Evolutionary conservation across 805 yeast genomes (phyloP).

Genomic region (Komagataella pastoris): DNA sequence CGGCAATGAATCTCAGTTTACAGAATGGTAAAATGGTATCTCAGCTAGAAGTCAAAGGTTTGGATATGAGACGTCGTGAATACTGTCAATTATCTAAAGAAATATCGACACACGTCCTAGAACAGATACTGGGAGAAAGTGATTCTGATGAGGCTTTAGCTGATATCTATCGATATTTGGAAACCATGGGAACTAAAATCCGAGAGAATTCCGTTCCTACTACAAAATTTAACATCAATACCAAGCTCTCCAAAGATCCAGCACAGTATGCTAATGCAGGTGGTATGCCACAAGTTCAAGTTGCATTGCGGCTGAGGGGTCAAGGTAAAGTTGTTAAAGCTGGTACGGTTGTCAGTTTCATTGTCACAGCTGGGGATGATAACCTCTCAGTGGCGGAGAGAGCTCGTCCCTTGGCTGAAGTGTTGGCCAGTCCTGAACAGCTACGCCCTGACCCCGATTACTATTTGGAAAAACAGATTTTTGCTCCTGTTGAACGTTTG

Average conservation of each 20-base stretch:
- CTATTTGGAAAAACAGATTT: slow-evolving; percentile 79
- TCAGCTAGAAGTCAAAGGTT: slow-evolving; percentile 80
- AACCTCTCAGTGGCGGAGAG: slow-evolving; percentile 51
- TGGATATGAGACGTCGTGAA: slow-evolving; percentile 95
- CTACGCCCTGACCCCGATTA: slow-evolving; percentile 63
- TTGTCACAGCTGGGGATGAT: slow-evolving; percentile 48
- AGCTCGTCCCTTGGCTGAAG: slow-evolving; percentile 72
- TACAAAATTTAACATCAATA: slow-evolving; percentile 66
- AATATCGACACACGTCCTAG: slow-evolving; percentile 61
- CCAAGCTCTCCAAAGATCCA: slow-evolving; percentile 86
- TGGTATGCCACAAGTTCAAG: slow-evolving; percentile 79
- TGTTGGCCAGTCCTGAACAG: slow-evolving; percentile 33
- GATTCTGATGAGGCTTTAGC: slow-evolving; percentile 69
- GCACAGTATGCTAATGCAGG: slow-evolving; percentile 69
- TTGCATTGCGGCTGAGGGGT: slow-evolving; percentile 69
- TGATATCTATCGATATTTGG: slow-evolving; percentile 62
- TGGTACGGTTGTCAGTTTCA: slow-evolving; percentile 81
- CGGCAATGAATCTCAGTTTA: slow-evolving; percentile 60
- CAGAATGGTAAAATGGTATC: slow-evolving; percentile 41
- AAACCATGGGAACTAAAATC: slow-evolving; percentile 41
- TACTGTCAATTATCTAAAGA: slow-evolving; percentile 89
- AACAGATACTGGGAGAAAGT: slow-evolving; percentile 53
- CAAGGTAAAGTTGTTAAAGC: slow-evolving; percentile 81
- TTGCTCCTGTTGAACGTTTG: slow-evolving; percentile 83
- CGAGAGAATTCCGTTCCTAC: slow-evolving; percentile 48